phyloP scores from a whole-genome alignment of 202 grass and related monocot species.

The Digitaria exilis region DNA sequence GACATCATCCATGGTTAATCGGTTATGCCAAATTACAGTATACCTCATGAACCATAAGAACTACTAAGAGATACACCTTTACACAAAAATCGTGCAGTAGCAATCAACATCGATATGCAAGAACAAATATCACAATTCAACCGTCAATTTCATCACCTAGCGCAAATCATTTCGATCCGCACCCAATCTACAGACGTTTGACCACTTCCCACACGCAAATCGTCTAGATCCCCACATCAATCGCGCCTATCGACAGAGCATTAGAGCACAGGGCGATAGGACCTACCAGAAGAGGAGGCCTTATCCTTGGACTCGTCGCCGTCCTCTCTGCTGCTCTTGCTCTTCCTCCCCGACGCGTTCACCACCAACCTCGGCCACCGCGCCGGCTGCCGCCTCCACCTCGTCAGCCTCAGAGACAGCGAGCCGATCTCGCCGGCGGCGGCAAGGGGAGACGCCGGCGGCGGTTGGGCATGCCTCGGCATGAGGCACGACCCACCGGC shows the following conservation, averaged over 20 bases:
- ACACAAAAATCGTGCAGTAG: not conserved
- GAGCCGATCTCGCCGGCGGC: conserved; percentile 32
- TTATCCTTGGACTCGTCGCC: conserved; percentile 44
- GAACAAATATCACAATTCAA: not conserved
- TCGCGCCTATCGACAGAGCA: conserved; percentile 1
- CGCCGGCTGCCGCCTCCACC: conserved; percentile 14
- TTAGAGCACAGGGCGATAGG: not conserved
- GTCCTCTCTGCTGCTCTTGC: conserved; percentile 34
- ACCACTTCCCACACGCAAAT: not conserved
- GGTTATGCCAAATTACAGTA: not conserved
- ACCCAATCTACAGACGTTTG: conserved; percentile 24
- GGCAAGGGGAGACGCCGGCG: conserved; percentile 10
- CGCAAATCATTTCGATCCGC: not conserved
- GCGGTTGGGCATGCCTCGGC: conserved; percentile 12
- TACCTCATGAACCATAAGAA: not conserved
- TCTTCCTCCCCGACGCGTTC: conserved; percentile 67
- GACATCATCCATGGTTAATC: not conserved
- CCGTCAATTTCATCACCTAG: not conserved
- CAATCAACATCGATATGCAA: not conserved
- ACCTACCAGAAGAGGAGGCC: conserved; percentile 47
- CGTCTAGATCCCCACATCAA: conserved; percentile 31
- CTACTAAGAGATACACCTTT: not conserved
- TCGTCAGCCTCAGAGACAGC: conserved; percentile 23
- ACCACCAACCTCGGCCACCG: conserved; percentile 51
- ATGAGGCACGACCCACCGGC: conserved; percentile 41